phyloP scores from a whole-genome alignment of 495 filamentous ascomycete genomes.

The Hypoxylon cercidicola region DNA sequence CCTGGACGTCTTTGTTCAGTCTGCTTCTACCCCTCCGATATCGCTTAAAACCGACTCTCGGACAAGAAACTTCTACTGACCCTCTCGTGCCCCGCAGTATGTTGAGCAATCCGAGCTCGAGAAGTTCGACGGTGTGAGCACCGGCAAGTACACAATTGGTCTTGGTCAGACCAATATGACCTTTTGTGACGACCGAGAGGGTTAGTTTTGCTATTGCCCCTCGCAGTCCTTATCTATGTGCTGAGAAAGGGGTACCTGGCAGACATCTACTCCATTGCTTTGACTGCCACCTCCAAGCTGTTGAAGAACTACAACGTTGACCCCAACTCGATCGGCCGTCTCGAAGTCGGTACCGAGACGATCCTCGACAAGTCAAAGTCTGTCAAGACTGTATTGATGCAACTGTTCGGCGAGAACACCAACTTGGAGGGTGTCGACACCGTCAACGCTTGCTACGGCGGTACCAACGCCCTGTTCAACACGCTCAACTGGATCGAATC shows the following conservation, averaged over 20 bases:
- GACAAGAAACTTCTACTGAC: conserved; percentile 30
- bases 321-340: conserved; percentile 84
- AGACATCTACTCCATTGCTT: conserved; percentile 98
- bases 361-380: conserved; percentile 99
- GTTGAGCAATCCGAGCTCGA: conserved; percentile 96
- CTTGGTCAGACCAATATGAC: conserved; percentile 99
- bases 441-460: conserved; percentile 97
- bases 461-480: conserved; percentile 98
- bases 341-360: conserved; percentile 98
- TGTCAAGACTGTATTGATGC: conserved; percentile 99
- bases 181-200: conserved; percentile 99
- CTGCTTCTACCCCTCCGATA: conserved; percentile 14
- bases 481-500: conserved; percentile 97
- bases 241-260: conserved; percentile 26
- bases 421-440: conserved; percentile 98
- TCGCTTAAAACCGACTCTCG: conserved; percentile 10
- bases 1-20: conserved; percentile 4
- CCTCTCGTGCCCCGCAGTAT: conserved; percentile 69
- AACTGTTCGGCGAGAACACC: conserved; percentile 87
- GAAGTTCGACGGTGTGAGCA: conserved; percentile 95
- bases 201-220: conserved; percentile 62
- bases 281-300: conserved; percentile 89
- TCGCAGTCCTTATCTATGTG: conserved; percentile 14
- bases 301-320: conserved; percentile 95
- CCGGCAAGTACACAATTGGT: conserved; percentile 98